Percentiles rank a stretch among this genome's conserved stretches.
Conservation (phyloP, 768 basidiomycete species). For the Tephrocybe sp. region DNA sequence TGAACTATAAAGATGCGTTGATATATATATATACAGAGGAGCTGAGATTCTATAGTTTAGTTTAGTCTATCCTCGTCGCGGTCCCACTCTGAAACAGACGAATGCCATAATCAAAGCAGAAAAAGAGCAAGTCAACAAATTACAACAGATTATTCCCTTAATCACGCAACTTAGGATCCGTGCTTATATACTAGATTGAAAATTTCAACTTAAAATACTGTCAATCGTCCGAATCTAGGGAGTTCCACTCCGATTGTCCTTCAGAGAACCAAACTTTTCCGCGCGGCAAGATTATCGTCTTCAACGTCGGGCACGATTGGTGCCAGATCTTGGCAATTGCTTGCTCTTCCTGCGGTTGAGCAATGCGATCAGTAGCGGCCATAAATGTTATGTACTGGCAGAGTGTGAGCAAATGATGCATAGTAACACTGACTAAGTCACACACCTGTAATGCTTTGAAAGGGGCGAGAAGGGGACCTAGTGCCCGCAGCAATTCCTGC, state of each 20-base stretch:
- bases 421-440: background rate
- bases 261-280: constrained; percentile 60
- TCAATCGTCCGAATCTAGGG: constrained; percentile 9
- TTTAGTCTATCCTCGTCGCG: no score
- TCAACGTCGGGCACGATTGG: constrained; percentile 53
- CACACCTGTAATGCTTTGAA: constrained; percentile 41
- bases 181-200: background rate
- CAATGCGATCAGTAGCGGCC: constrained; percentile 36
- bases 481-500: constrained; percentile 42
- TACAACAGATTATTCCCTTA: background rate
- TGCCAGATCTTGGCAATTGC: constrained; percentile 56
- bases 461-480: constrained; percentile 33
- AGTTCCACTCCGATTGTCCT: constrained; percentile 18
- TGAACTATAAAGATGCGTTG: no score
- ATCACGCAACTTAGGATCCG: background rate
- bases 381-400: constrained; percentile 66
- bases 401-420: background rate
- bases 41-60: no score
- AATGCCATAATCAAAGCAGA: no score
- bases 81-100: no score
- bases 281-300: constrained; percentile 61
- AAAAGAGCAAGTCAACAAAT: background rate
- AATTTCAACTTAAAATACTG: background rate
- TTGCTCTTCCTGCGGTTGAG: constrained; percentile 39
- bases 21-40: no score